phyloP scores from a whole-genome alignment of 345 rosid species.

The Noccaea bulbosa region DNA sequence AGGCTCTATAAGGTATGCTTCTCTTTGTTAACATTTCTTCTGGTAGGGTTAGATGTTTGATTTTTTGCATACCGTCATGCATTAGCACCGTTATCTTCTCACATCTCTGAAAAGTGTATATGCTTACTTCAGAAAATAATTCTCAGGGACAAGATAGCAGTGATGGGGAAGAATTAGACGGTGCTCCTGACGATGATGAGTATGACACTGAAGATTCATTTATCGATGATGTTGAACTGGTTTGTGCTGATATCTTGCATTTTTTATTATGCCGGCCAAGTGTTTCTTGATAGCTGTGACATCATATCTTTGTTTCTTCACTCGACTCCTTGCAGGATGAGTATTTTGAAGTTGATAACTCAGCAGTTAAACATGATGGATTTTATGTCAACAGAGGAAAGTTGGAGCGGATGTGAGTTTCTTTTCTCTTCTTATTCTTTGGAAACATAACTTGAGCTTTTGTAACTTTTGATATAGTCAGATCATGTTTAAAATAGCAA shows the following conservation, averaged over 20 bases:
- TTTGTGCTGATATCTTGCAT: constrained; percentile 42
- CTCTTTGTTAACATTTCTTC: constrained; percentile 8
- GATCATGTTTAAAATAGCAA: constrained; percentile 21
- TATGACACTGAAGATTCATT: constrained; percentile 98
- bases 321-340: constrained; percentile 70
- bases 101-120: constrained; percentile 12
- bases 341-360: constrained; percentile 94
- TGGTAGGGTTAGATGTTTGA: too few species aligned
- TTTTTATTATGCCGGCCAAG: constrained; percentile 13
- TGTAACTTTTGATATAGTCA: constrained; percentile 13
- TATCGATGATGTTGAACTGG: constrained; percentile 96
- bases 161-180: constrained; percentile 88
- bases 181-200: constrained; percentile 90
- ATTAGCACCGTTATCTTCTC: neutral
- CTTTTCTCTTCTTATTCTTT: constrained; percentile 12
- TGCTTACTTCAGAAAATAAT: constrained; percentile 34
- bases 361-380: constrained; percentile 87
- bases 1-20: constrained; percentile 81
- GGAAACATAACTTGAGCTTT: neutral
- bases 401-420: constrained; percentile 85
- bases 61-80: constrained; percentile 6
- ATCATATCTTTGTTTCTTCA: constrained; percentile 17
- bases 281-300: constrained; percentile 2
- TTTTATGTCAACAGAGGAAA: constrained; percentile 93
- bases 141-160: constrained; percentile 93